These are phyloP conservation scores for Pythium rhizo-oryzae DNA, from an alignment of 352 stramenopile species.

Conservation along the genomic window DNA sequence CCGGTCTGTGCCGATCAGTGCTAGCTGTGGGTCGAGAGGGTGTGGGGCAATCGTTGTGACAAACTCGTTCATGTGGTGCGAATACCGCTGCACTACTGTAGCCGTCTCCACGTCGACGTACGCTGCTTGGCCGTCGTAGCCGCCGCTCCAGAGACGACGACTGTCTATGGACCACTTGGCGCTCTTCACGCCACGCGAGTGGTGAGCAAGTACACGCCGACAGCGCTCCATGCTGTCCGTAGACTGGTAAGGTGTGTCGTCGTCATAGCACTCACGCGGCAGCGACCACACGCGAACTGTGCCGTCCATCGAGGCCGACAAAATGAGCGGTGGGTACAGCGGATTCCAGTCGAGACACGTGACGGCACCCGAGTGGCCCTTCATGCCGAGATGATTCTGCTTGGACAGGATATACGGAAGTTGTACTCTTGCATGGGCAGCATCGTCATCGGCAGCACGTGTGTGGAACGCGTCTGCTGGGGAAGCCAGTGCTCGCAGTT, in stretches of 20 bases:
- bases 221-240: not conserved
- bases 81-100: slow-evolving; percentile 2
- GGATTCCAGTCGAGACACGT: slow-evolving; percentile 53
- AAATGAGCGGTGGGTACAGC: slow-evolving; percentile 35
- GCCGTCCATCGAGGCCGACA: slow-evolving; percentile 67
- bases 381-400: slow-evolving; percentile 19
- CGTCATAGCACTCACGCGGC: slow-evolving; percentile 12
- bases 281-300: slow-evolving; percentile 50
- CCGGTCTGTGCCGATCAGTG: slow-evolving; percentile 7
- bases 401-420: not conserved
- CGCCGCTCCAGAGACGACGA: slow-evolving; percentile 39
- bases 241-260: not conserved
- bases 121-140: slow-evolving; percentile 38
- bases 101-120: slow-evolving; percentile 21
- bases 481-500: not conserved
- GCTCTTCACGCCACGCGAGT: slow-evolving; percentile 48
- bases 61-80: slow-evolving; percentile 8
- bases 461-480: not conserved
- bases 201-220: slow-evolving; percentile 29
- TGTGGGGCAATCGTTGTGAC: slow-evolving; percentile 4
- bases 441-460: not conserved
- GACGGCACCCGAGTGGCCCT: slow-evolving; percentile 35
- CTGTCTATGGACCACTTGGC: slow-evolving; percentile 64
- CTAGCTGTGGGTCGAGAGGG: slow-evolving; percentile 7
- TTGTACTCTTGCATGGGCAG: too few relatives aligned